Conservation (phyloP, 2,329 filamentous ascomycete species). For the Fusarium proliferatum region DNA sequence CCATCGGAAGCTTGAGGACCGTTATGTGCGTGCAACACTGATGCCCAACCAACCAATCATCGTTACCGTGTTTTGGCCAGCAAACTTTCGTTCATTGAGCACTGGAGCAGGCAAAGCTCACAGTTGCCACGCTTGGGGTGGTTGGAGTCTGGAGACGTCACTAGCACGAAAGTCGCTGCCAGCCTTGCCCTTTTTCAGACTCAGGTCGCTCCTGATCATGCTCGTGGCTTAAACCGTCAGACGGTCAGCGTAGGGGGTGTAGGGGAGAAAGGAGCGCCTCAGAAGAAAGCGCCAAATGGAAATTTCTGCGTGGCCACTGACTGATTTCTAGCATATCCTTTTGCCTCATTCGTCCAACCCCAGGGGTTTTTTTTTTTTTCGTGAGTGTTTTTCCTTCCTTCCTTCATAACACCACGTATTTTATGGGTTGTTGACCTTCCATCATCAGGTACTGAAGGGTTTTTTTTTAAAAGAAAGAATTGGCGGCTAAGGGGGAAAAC, state of each 20-base stretch:
- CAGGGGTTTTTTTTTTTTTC: neutral
- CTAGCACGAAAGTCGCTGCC: constrained; percentile 24
- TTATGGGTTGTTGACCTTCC: neutral
- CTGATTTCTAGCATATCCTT: constrained; percentile 11
- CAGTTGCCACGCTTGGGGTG: constrained; percentile 32
- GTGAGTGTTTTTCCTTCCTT: neutral
- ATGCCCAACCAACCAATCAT: constrained; percentile 16
- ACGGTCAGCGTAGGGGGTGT: constrained; percentile 4
- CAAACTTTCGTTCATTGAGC: neutral
- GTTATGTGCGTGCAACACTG: neutral
- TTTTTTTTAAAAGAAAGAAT: neutral
- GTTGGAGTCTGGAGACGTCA: constrained; percentile 36
- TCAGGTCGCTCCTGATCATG: constrained; percentile 19
- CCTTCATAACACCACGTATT: neutral
- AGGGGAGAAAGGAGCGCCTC: constrained; percentile 5
- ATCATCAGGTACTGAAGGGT: neutral
- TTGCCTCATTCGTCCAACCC: constrained; percentile 20
- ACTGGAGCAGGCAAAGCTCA: neutral
- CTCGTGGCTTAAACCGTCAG: constrained; percentile 25
- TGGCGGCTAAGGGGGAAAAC: neutral
- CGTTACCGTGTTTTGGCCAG: constrained; percentile 8
- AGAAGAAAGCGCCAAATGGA: constrained; percentile 11
- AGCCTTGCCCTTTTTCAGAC: constrained; percentile 32
- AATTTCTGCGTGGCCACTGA: constrained; percentile 33
- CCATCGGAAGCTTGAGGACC: neutral